These are phyloP conservation scores for Hanseniaspora vineae DNA, from an alignment of 805 yeast genomes.

Conservation along the genomic window DNA sequence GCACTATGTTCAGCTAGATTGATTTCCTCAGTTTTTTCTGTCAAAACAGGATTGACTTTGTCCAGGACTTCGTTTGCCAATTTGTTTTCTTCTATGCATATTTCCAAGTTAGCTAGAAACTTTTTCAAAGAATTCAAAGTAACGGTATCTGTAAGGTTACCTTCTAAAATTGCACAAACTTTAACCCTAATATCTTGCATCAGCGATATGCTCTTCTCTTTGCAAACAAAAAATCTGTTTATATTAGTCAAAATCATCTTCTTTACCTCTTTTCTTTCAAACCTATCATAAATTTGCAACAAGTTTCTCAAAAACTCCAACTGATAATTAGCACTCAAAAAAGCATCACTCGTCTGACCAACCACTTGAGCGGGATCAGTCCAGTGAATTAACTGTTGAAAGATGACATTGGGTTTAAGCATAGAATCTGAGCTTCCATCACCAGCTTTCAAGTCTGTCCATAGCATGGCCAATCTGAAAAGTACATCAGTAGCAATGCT, in stretches of 20 bases:
- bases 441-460: slow-evolving; percentile 23
- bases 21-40: slow-evolving; percentile 7
- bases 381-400: slow-evolving; percentile 72
- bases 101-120: slow-evolving; percentile 14
- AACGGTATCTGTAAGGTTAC: slow-evolving; percentile 20
- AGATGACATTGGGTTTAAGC: slow-evolving; percentile 36
- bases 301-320: slow-evolving; percentile 43
- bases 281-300: slow-evolving; percentile 33
- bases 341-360: slow-evolving; percentile 30
- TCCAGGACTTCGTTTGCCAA: slow-evolving; percentile 9
- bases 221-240: slow-evolving; percentile 33
- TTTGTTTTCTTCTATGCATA: slow-evolving; percentile 11
- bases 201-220: slow-evolving; percentile 14
- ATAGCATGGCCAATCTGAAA: slow-evolving; percentile 37
- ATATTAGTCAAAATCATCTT: slow-evolving; percentile 41
- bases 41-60: slow-evolving; percentile 8
- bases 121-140: slow-evolving; percentile 25
- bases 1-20: no score
- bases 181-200: slow-evolving; percentile 17
- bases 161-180: slow-evolving; percentile 21
- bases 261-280: slow-evolving; percentile 38
- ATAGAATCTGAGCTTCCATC: slow-evolving; percentile 11
- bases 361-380: slow-evolving; percentile 57
- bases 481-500: slow-evolving; percentile 56
- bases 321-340: slow-evolving; percentile 36